Conservation (phyloP, 306 rosid species). For the Adenanthera pavonina region DNA sequence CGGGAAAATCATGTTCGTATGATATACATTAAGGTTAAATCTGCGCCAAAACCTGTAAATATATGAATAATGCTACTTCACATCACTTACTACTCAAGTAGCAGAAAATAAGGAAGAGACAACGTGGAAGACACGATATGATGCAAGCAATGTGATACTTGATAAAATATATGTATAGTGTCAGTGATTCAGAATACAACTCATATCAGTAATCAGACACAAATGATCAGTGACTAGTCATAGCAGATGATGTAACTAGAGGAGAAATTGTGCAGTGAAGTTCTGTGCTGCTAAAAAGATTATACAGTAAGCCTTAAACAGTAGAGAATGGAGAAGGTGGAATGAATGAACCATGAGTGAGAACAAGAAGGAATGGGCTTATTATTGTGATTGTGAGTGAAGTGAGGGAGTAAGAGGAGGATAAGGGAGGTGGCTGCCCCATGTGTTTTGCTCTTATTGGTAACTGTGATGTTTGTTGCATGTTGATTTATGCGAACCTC, state of each 20-base stretch:
- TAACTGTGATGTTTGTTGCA: constrained; percentile 59
- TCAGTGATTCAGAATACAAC: background rate
- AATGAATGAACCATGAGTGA: background rate
- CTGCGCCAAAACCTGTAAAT: background rate
- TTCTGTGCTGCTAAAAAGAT: background rate
- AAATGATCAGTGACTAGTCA: background rate
- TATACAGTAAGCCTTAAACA: background rate
- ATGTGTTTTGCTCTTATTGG: constrained; percentile 56
- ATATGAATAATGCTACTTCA: background rate
- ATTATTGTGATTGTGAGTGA: background rate
- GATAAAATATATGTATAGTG: background rate
- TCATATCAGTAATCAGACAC: background rate
- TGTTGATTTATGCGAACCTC: constrained; percentile 54
- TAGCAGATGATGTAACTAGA: background rate
- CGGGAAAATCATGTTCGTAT: constrained; percentile 4
- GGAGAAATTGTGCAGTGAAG: background rate
- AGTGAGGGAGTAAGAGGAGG: constrained; percentile 34
- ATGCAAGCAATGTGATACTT: background rate
- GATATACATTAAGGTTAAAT: background rate
- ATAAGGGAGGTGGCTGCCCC: constrained; percentile 63
- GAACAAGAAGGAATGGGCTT: constrained; percentile 61
- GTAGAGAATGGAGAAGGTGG: background rate
- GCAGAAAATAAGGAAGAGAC: background rate
- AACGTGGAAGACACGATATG: background rate
- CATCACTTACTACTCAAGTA: background rate